Evolutionary conservation across 768 basidiomycete species (phyloP), one percentile per base, ranked within the genome.

Genomic region (Hortiboletus campestris): DNA sequence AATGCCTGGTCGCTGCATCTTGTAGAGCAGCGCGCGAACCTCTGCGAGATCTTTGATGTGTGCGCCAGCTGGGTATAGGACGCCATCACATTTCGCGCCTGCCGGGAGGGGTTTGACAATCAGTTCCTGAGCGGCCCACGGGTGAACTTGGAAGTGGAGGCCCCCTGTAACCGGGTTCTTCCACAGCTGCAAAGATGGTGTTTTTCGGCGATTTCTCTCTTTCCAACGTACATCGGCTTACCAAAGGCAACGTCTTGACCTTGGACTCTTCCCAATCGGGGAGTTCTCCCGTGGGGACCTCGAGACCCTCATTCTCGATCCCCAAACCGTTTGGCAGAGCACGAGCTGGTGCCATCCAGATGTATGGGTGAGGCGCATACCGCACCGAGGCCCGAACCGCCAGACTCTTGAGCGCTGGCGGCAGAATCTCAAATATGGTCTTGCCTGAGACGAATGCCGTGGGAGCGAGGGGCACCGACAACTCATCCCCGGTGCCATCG

Each of bases 131-230:
- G 71, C 83, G 29, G 9, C 92, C 92, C 88, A 90, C 4, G 89
- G 92, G 68, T 96, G 94, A 6, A 96, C 94, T 67, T 98, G 84
- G 75, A 95, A 86, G 68, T 95, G 91, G 19, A 98, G 78, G 2
- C 76, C 75, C 25, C 86, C 85, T 11, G 93, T 96, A 8, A 83
- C 81, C 1, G 92, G 91, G 72, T 95, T 96, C 78, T 94, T 95
- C 94, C 94, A 96, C 7, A 88, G 68, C 88, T 92, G 31, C 38
- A 10, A 46, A 20, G 4, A 13, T 22, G 40, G 4, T 16, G 52
- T 14, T 45, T 31, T 29, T 51, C 20, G 43, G 34, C 61, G 25
- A 53, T 29, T 10, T 6, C 25, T 22, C 44, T 11, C 38, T 38
- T 52, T 41, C 29, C 17, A 42, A 25, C 13, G 43, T 40, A 22